phyloP scores from a whole-genome alignment of 345 rosid species.

The Streptanthus diversifolius region DNA sequence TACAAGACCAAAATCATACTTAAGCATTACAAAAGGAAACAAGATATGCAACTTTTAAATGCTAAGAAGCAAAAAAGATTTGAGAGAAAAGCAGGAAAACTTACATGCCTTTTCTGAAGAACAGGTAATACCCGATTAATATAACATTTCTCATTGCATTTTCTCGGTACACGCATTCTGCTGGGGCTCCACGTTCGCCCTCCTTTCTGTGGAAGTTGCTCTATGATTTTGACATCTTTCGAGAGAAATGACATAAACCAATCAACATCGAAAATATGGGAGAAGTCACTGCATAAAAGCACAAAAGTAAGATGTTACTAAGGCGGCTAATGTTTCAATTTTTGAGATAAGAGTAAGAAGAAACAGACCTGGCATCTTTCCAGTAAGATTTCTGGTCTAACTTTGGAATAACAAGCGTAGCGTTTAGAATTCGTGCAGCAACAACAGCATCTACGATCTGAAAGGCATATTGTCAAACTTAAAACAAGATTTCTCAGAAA shows the following conservation, averaged over 20 bases:
- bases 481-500: background rate
- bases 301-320: background rate
- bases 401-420: slow-evolving; percentile 94
- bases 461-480: background rate
- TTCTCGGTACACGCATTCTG: slow-evolving; percentile 91
- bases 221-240: slow-evolving; percentile 87
- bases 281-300: slow-evolving; percentile 59
- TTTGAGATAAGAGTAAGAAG: too few species aligned
- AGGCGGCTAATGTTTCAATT: background rate
- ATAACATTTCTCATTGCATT: slow-evolving; percentile 90
- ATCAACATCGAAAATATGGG: slow-evolving; percentile 76
- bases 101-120: slow-evolving; percentile 99
- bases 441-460: slow-evolving; percentile 99
- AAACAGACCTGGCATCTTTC: slow-evolving; percentile 84
- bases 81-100: slow-evolving; percentile 43
- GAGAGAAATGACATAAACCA: slow-evolving; percentile 76
- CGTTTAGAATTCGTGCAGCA: slow-evolving; percentile 94
- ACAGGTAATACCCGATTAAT: slow-evolving; percentile 77
- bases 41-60: background rate
- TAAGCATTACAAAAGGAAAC: slow-evolving; percentile 2
- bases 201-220: slow-evolving; percentile 68
- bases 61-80: slow-evolving; percentile 2
- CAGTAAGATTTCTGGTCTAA: slow-evolving; percentile 96
- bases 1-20: slow-evolving; percentile 2
- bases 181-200: slow-evolving; percentile 55